Evolutionary conservation across 1,284 basidiomycete genomes (phyloP).

Genomic region (Cutaneotrichosporon sp.): DNA sequence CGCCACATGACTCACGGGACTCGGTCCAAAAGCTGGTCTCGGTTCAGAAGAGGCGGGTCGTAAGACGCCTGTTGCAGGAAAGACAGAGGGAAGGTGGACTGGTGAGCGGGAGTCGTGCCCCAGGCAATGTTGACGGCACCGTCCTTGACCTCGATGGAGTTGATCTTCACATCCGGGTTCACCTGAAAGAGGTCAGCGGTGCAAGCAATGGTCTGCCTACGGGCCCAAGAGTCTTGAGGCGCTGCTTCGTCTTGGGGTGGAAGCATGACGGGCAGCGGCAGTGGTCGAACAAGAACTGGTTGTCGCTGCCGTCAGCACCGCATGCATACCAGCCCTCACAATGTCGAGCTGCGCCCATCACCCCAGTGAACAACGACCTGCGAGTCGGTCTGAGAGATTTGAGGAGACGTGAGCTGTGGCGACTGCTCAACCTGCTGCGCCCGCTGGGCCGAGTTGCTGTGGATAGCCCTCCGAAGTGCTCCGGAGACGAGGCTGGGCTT

Average conservation of each 20-base stretch:
- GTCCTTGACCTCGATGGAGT: slow-evolving; percentile 16
- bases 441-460: not conserved
- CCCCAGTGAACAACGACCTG: slow-evolving; percentile 13
- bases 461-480: not conserved
- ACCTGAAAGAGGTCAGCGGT: slow-evolving; percentile 59
- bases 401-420: slow-evolving; percentile 12
- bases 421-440: slow-evolving; percentile 2
- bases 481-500: not conserved
- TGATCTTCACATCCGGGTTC: slow-evolving; percentile 63
- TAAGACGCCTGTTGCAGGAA: slow-evolving; percentile 30
- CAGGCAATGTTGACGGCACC: slow-evolving; percentile 36
- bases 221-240: slow-evolving; percentile 80
- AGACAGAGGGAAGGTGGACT: slow-evolving; percentile 72
- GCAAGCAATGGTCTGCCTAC: slow-evolving; percentile 53
- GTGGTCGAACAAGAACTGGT: slow-evolving; percentile 77
- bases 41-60: slow-evolving; percentile 28
- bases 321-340: slow-evolving; percentile 4
- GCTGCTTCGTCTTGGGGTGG: slow-evolving; percentile 86
- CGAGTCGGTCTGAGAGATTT: not conserved
- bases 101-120: slow-evolving; percentile 62
- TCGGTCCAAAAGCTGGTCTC: slow-evolving; percentile 17
- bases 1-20: slow-evolving; percentile 2
- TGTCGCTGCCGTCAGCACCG: slow-evolving; percentile 57
- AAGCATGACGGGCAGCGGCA: slow-evolving; percentile 87
- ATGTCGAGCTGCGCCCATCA: slow-evolving; percentile 12